Conservation (phyloP, 2,329 filamentous ascomycete genomes). For the Penicillium sp. region DNA sequence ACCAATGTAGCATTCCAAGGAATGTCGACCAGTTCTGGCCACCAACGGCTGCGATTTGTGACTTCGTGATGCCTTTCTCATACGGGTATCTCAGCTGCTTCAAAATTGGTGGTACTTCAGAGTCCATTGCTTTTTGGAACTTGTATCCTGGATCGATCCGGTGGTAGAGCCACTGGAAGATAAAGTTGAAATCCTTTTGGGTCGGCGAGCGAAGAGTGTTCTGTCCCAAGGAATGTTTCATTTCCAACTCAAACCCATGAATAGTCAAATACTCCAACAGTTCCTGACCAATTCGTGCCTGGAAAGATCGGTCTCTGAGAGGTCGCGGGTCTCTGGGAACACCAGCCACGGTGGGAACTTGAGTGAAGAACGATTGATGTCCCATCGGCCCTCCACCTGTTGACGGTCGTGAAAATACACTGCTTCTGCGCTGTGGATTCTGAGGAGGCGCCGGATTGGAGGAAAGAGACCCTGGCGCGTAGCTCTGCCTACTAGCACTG, state of each 20-base stretch:
- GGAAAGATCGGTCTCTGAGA: constrained; percentile 75
- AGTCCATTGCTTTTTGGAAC: constrained; percentile 92
- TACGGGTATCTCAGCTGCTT: constrained; percentile 95
- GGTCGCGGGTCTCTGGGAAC: constrained; percentile 84
- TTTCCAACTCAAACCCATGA: constrained; percentile 96
- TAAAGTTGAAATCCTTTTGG: constrained; percentile 95
- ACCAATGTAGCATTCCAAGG: constrained; percentile 91
- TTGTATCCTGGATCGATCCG: constrained; percentile 91
- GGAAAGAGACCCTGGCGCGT: constrained; percentile 59
- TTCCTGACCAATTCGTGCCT: constrained; percentile 81
- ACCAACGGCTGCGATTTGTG: constrained; percentile 88
- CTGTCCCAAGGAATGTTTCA: constrained; percentile 87
- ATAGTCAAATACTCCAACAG: constrained; percentile 86
- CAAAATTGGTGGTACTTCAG: constrained; percentile 86
- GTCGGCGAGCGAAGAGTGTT: constrained; percentile 93
- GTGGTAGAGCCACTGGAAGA: constrained; percentile 98
- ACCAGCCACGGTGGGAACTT: constrained; percentile 75
- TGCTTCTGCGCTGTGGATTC: constrained; percentile 68
- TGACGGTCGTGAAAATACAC: constrained; percentile 75
- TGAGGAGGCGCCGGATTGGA: constrained; percentile 53
- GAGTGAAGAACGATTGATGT: constrained; percentile 93
- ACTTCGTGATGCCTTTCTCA: constrained; percentile 93
- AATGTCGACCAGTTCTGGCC: constrained; percentile 98
- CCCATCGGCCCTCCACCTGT: constrained; percentile 59
- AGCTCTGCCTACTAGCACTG: constrained; percentile 67